phyloP scores from a whole-genome alignment of 2,329 filamentous ascomycete genomes.

The Arthrobotrys musiformis region DNA sequence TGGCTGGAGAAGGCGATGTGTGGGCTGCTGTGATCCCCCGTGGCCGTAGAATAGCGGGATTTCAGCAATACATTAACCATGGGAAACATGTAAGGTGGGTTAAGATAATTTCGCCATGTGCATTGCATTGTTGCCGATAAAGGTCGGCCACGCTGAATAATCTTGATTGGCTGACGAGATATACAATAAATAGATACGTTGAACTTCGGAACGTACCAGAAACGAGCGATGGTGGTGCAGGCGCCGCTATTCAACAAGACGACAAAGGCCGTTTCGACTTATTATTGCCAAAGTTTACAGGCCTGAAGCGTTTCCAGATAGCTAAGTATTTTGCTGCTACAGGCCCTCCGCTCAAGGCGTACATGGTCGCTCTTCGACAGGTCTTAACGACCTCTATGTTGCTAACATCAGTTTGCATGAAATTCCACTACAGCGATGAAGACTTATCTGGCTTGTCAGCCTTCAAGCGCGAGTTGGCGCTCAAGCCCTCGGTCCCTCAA shows the following conservation, averaged over 20 bases:
- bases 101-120: neutral
- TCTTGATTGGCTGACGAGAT: neutral
- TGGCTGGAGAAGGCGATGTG: neutral
- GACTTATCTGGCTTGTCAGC: neutral
- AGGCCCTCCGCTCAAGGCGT: neutral
- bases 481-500: neutral
- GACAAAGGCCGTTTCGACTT: neutral
- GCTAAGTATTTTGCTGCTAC: neutral
- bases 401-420: neutral
- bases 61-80: neutral
- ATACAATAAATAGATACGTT: neutral
- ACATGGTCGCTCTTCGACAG: neutral
- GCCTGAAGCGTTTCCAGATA: neutral
- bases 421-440: neutral
- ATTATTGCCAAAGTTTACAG: neutral
- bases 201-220: neutral
- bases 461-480: neutral
- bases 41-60: neutral
- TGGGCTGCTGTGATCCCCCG: neutral
- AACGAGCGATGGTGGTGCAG: no score
- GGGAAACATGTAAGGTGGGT: neutral
- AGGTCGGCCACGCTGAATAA: no score
- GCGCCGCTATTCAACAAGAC: no score
- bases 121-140: no score
- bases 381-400: neutral